Percentiles rank a stretch among this genome's conserved stretches.
Conservation (phyloP, 2,329 filamentous ascomycete species). For the Sporothrix inflata region DNA sequence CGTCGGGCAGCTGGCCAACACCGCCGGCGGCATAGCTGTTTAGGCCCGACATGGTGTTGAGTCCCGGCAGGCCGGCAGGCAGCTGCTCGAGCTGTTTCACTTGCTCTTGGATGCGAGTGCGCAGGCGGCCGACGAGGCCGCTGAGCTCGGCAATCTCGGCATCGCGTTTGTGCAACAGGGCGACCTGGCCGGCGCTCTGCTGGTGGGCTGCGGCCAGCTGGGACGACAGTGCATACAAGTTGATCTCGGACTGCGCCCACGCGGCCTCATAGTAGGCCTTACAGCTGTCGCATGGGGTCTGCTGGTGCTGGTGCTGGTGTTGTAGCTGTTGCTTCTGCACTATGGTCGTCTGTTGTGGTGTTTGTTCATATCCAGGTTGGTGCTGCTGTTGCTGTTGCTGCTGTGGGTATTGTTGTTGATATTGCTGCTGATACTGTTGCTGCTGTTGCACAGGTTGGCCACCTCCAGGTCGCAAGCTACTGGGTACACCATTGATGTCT, state of each 20-base stretch:
- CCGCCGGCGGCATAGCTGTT: neutral
- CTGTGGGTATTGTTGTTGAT: neutral
- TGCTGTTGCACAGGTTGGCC: neutral
- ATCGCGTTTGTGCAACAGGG: conserved; percentile 23
- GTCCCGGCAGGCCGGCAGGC: neutral
- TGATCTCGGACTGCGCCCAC: conserved; percentile 13
- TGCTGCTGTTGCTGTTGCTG: neutral
- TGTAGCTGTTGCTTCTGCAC: neutral
- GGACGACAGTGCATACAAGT: neutral
- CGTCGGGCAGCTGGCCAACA: conserved; percentile 24
- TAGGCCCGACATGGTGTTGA: neutral
- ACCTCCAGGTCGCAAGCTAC: conserved; percentile 5
- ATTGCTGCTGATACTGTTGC: neutral
- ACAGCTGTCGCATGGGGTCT: neutral
- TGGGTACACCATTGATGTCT: neutral
- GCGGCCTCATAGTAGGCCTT: conserved; percentile 2
- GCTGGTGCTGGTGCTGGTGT: neutral
- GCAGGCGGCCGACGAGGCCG: conserved; percentile 26
- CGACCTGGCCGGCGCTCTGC: conserved; percentile 10
- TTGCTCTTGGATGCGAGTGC: conserved; percentile 26
- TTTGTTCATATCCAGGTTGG: neutral
- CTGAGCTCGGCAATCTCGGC: conserved; percentile 19
- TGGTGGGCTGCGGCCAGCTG: conserved; percentile 21
- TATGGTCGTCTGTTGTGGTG: neutral
- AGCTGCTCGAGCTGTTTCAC: conserved; percentile 21